Conservation (phyloP, 768 basidiomycete genomes). For the Mycena haematopus region DNA sequence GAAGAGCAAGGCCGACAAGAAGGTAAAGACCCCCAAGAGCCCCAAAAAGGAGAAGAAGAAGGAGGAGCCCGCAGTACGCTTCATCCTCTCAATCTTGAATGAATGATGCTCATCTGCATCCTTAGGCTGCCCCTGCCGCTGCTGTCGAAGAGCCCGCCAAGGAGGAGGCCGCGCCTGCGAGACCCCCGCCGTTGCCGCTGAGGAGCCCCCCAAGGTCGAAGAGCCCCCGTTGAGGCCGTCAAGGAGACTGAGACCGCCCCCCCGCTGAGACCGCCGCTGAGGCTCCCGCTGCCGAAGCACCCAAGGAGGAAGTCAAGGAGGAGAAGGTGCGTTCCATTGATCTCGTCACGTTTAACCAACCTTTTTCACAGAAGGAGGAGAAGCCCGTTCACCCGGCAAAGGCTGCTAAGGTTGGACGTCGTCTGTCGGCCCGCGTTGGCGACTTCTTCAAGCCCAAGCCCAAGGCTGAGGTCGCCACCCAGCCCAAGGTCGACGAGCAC, state of each 20-base stretch:
- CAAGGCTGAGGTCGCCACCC: constrained; percentile 66
- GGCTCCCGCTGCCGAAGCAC: constrained; percentile 44
- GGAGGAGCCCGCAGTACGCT: constrained; percentile 63
- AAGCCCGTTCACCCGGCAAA: constrained; percentile 42
- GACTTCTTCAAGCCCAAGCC: constrained; percentile 83
- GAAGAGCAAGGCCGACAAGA: constrained; percentile 66
- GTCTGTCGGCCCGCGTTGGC: constrained; percentile 82
- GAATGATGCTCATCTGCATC: not conserved
- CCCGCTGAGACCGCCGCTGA: constrained; percentile 45
- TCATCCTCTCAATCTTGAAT: constrained; percentile 1
- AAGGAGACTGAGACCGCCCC: constrained; percentile 68
- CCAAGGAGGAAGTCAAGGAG: constrained; percentile 53
- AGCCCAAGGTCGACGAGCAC: constrained; percentile 88
- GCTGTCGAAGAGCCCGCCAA: constrained; percentile 45
- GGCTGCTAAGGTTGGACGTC: constrained; percentile 74
- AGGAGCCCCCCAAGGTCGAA: constrained; percentile 51
- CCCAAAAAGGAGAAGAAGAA: constrained; percentile 87
- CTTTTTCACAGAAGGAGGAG: constrained; percentile 43
- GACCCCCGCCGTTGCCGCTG: constrained; percentile 39
- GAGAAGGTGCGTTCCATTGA: constrained; percentile 42
- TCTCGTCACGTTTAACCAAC: not conserved
- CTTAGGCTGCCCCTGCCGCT: constrained; percentile 44
- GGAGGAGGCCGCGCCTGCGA: constrained; percentile 43
- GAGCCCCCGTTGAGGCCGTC: constrained; percentile 60
- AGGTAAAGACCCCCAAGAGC: constrained; percentile 71